Evolutionary conservation across 306 rosid genomes (phyloP), one percentile per base, ranked within the genome.

Genomic region (Dryas octopetala): DNA sequence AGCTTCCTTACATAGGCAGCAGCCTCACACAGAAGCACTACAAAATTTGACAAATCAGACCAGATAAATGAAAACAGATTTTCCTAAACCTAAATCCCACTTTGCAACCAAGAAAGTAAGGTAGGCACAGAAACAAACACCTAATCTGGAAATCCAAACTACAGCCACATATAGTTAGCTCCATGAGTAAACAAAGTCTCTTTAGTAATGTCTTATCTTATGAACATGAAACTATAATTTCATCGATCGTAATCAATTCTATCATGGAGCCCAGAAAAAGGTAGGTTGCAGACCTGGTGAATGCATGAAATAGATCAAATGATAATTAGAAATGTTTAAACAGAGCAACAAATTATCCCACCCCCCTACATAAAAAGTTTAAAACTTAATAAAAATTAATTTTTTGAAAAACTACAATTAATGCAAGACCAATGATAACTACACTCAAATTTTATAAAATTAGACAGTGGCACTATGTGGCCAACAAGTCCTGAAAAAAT

Each of bases 1-100:
- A 67, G 58, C 76, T 73, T 52, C 70, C 53, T 63, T 53, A 63
- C n/a, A 64, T 32, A 46, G 72, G 49, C 57, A 61, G 62, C 41
- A 68, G 45, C 5, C 66, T 6, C 46, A 44, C 50, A 59, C 4
- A 40, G 59, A 58, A 58, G 46, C 63, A 44, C 66, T 7, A 4
- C 47, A 15, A 63, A 63, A 8, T 17, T 63, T 63, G 68, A 41
- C n/a, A 63, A 5, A 0, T 9, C 23, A 5, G 75, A 71, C 19
- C 66, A 58, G 43, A 23, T 13, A 72, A 60, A 46, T n/a, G 51
- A 72, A 28, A 49, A 59, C 19, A 9, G 15, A 73, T 26, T 5
- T 23, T 10, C 32, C 47, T 48, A 60, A 44, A 46, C 7, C 45
- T 40, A 60, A 60, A 46, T 16, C n/a, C 68, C 66, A 58, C 57